Base-by-base conservation (phyloP, 2,329 filamentous ascomycete genomes). In the Fusarium pseudonygamai region DNA sequence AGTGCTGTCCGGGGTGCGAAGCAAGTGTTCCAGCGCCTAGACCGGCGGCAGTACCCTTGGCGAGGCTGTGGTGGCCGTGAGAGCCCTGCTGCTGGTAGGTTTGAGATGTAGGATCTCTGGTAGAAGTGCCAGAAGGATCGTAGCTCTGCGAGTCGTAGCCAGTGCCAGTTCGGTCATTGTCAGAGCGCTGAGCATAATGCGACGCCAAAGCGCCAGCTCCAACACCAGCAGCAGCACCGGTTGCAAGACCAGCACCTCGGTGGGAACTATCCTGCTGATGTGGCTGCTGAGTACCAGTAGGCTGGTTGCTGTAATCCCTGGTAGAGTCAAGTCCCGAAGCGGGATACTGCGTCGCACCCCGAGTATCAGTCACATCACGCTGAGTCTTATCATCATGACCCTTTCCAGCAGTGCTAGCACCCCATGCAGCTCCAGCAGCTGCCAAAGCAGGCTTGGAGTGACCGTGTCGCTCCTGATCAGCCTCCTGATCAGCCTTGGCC, bases 371-470 rank as follows among this genome's bases (percentile, higher is more conserved):
- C 2, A 40, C 30, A 14, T 62, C 40, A 5, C 40, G 64, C 15
- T 58, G 66, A 26, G 37, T 47, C 34, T 34, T 30, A 1, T 75
- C 67, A 12, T 69, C 70, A 2, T 67, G 28, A 4, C 55, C 73
- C 16, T 46, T 28, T 1, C 67, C 60, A 26, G 73, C 73, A 52
- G 73, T 45, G 37, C 67, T 70, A 0, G 71, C 58, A 34, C 68
- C 65, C 22, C 62, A 55, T 0, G 50, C 74, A 30, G 62, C 70
- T 14, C 71, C 73, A 28, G 74, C 71, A 6, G 66, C 71, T n/a
- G 64, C 74, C 1, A 75, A 9, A 11, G 68, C 71, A 39, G 73
- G 64, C 34, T 63, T 74, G 7, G 71, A 65, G 7, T 43, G 46
- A 4, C 67, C 60, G 9, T 74, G 55, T 32, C 45, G 47, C 7